Conservation (phyloP, 768 basidiomycete species). For the Phylloporus scabripes region DNA sequence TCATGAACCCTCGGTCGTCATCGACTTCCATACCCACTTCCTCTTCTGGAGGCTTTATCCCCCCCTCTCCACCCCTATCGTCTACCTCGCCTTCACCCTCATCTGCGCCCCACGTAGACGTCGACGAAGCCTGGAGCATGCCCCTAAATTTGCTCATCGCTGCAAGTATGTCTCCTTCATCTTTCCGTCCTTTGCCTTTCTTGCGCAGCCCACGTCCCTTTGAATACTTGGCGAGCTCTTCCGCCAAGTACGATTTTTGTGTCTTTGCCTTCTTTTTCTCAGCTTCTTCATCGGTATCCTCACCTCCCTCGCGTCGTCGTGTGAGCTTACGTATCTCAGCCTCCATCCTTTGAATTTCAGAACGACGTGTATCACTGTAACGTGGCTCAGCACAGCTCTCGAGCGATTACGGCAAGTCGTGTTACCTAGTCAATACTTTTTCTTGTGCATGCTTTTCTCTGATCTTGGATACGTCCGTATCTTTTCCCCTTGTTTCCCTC, state of each 20-base stretch:
- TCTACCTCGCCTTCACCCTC: constrained; percentile 14
- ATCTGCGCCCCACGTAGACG: constrained; percentile 28
- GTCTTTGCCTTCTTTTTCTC: constrained; percentile 54
- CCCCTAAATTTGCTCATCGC: constrained; percentile 66
- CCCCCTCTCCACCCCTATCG: constrained; percentile 12
- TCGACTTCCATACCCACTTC: constrained; percentile 69
- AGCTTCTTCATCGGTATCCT: constrained; percentile 60
- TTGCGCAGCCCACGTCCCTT: constrained; percentile 55
- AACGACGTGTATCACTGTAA: constrained; percentile 55
- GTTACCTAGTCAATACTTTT: constrained; percentile 55
- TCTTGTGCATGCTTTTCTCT: constrained; percentile 73
- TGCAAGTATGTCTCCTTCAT: constrained; percentile 68
- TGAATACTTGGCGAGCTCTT: constrained; percentile 78
- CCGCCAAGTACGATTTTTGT: constrained; percentile 62
- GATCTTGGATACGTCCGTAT: constrained; percentile 59
- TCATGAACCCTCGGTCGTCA: constrained; percentile 68
- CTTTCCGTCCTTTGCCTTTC: constrained; percentile 55
- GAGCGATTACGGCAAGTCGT: not conserved
- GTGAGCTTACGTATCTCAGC: constrained; percentile 77
- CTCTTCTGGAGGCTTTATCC: constrained; percentile 23
- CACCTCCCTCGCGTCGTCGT: constrained; percentile 49
- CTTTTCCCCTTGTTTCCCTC: constrained; percentile 22
- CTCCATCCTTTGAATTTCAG: constrained; percentile 85
- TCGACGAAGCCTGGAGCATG: constrained; percentile 48
- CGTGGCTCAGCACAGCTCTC: not conserved